Base-by-base conservation (phyloP, 2,329 filamentous ascomycete genomes). In the Cordyceps militaris region DNA sequence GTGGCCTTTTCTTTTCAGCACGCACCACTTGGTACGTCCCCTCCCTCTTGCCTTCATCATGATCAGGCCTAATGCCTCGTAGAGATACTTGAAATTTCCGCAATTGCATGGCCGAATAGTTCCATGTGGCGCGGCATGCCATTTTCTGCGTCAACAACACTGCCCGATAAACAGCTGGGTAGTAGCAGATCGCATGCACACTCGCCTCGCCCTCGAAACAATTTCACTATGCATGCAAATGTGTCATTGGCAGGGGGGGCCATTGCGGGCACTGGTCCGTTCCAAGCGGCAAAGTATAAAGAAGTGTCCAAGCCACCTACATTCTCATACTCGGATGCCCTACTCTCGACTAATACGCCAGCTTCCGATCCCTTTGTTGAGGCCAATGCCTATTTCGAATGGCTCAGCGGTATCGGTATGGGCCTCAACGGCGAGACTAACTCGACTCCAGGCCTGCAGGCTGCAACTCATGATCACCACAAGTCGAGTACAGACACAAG, bases 1-100 rank as follows among this genome's bases (percentile, higher is more conserved):
- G 81, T 91, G 24, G 81, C 82, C 14, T 94, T 96, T 70, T 86
- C 90, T 1, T 96, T 95, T 65, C 89, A 94, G 66, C 89, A 94
- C 74, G 91, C 88, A 34, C 90, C 91, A 1, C 73, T 88, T 56
- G 80, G 90, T 93, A 74, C 63, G 78, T 71, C 40, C 24, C 43
- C 16, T 11, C 9, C 38, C 53, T 8, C 38, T 60, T 19, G 52
- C 46, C 34, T 2, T 4, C n/a, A n/a, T n/a, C n/a, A 5, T 3
- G 21, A 47, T 19, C 21, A 32, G 44, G 23, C 36, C 30, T 51
- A 58, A 50, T 4, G 8, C 23, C 62, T 21, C 63, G 50, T 64
- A 71, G 90, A 88, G 43, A 76, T 92, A 24, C 79, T 95, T 30
- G 88, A 94, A 70, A 78, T 75, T 60, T 85, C 84, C 2, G 81